Percentiles rank a stretch among this genome's conserved stretches.
Evolutionary conservation across 2,329 filamentous ascomycete genomes (phyloP).

Genomic region (Ambrosiella beaveri): DNA sequence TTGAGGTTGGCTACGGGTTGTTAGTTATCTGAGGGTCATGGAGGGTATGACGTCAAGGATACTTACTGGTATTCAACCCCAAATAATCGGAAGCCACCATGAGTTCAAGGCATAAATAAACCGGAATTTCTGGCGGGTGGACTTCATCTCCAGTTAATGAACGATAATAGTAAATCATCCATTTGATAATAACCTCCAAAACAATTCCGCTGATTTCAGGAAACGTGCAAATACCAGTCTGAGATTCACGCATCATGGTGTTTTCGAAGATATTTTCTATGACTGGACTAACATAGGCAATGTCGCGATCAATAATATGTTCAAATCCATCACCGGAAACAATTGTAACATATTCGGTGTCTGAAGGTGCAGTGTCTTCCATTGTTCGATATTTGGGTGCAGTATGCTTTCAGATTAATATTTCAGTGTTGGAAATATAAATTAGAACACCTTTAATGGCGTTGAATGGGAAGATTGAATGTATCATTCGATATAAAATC

Average conservation of each 20-base stretch:
- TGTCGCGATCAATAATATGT: constrained; percentile 56
- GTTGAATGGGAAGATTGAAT: no score
- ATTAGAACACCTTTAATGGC: no score
- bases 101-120: constrained; percentile 61
- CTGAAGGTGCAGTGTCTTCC: no score
- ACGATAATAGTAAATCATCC: constrained; percentile 74
- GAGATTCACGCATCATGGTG: constrained; percentile 26
- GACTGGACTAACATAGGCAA: constrained; percentile 50
- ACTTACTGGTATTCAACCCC: constrained; percentile 30
- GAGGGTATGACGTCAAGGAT: no score
- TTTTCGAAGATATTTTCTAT: constrained; percentile 61
- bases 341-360: constrained; percentile 47
- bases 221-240: constrained; percentile 13
- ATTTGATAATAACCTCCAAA: constrained; percentile 67
- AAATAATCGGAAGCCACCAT: constrained; percentile 64
- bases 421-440: no score
- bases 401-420: no score
- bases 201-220: constrained; percentile 34
- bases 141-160: constrained; percentile 53
- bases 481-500: no score
- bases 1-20: no score
- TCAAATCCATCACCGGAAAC: constrained; percentile 61
- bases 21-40: no score
- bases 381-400: no score
- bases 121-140: constrained; percentile 59